Evolutionary conservation across 2,329 filamentous ascomycete genomes (phyloP).

Genomic region (Ophiosphaerella narmari): DNA sequence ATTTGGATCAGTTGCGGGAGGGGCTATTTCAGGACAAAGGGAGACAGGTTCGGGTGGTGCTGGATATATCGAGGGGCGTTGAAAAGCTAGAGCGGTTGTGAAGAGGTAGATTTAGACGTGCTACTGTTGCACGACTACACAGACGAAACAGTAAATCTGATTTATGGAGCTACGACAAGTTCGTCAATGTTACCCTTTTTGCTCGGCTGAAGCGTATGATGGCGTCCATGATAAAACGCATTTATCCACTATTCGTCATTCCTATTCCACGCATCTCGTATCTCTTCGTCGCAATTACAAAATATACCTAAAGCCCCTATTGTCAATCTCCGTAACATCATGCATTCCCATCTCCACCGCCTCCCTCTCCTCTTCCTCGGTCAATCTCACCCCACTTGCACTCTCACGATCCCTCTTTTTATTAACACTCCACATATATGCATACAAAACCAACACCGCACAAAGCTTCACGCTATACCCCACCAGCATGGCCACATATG

Average conservation of each 20-base stretch:
- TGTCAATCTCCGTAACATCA: constrained; percentile 50
- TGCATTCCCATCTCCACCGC: constrained; percentile 48
- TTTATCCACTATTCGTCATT: too few species aligned
- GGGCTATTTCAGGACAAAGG: constrained; percentile 54
- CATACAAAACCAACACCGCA: constrained; percentile 43
- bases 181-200: too few species aligned
- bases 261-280: too few species aligned
- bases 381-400: constrained; percentile 19
- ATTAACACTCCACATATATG: constrained; percentile 45
- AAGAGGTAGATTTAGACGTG: background rate
- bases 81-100: constrained; percentile 41
- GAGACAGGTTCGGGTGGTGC: constrained; percentile 56
- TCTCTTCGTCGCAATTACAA: constrained; percentile 3
- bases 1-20: constrained; percentile 54
- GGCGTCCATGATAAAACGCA: too few species aligned
- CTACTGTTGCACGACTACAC: too few species aligned
- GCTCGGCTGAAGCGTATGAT: too few species aligned
- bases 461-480: constrained; percentile 47
- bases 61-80: constrained; percentile 54
- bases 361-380: constrained; percentile 40
- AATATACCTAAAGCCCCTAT: constrained; percentile 52
- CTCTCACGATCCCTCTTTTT: constrained; percentile 38
- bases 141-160: too few species aligned
- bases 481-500: constrained; percentile 35
- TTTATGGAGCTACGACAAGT: too few species aligned